Evolutionary conservation across 176 grass and related monocot species (phyloP), one percentile per base, ranked within the genome.

Genomic region (Juncus effusus): DNA sequence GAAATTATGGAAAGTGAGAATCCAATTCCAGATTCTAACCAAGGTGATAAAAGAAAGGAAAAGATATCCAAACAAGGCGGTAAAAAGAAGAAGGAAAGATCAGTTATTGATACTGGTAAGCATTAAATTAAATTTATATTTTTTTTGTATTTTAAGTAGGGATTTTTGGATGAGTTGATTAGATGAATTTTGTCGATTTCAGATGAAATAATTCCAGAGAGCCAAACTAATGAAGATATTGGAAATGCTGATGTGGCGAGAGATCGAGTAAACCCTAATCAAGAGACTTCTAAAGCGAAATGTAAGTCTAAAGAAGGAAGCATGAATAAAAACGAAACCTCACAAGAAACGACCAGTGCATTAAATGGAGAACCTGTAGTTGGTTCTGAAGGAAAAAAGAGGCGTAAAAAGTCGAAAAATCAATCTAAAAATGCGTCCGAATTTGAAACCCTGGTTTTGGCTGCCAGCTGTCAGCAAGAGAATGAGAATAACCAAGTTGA

Each of bases 41-140:
- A 70, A 51, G 16, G 63, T 56, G 40, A 45, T 57, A 59, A 64
- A 51, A 66, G 55, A 42, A 10, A 63, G 56, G 72, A 39, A 8
- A 58, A 55, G 54, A 54, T 42, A 75, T 78, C 54, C 65, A 74
- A 36, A 60, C 72, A 80, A 72, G 87, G 52, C 44, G 3, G 36
- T 78, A 78, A 69, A 82, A 78, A 79, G 58, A 83, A 88, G 50
- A 75, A 73, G 16, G 63, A 58, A 54, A 54, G 16, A 56, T 36
- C 36, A 75, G 56, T 7, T 60, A 49, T 77, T 56, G 84, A 81
- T 53, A 15, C 68, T 44, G 61, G 19, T 28, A 69, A 65, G 50
- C 7, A 51, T 61, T 69, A 50, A 61, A 83, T 65, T 47, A 73
- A 51, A 63, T 12, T 6, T 10, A 71, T 35, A 36, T 9, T 5